Base-by-base conservation (phyloP, 2,329 filamentous ascomycete species). In the Blastomyces gilchristii region DNA sequence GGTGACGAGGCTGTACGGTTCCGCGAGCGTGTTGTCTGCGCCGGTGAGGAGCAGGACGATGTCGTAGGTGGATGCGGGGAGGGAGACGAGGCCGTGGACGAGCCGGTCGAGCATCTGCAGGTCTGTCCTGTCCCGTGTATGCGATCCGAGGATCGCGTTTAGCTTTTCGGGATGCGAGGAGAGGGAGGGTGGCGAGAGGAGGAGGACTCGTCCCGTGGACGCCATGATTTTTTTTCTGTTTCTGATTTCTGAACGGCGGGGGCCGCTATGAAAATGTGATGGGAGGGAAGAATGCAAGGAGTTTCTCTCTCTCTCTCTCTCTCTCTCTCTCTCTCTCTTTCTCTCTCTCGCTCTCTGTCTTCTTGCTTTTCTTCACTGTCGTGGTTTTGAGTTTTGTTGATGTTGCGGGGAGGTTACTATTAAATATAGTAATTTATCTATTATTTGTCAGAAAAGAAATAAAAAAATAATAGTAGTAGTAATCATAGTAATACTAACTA, bases 81-180 rank as follows among this genome's bases (percentile, higher is more conserved):
- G 85, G 8, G 86, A 80, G 63, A 94, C 90, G 47, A 96, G 81
- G 65, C 91, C 91, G 45, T 89, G 84, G 1, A 89, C 86, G 50
- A 99, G 84, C 60, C 94, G 90, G 78, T 99, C 94, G 65, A 99
- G 88, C 94, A 99, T 99, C 76, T 97, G 94, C 61, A 99, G 82
- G 73, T 99, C 94, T 66, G 91, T 93, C 56, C 83, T 80, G 67
- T 82, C 79, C 72, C 91, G 87, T 75, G 94, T 86, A 78, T 90
- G 86, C 63, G 85, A 80, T 64, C 85, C 81, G 71, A 96, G 84
- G 66, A 94, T 81, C 68, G 80, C 79, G 67, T 85, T 83, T 67
- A 97, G 82, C 70, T 86, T 86, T 68, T 90, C 87, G 68, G 92
- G 90, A 76, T 96, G 88, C 62, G 90, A 85, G 68, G 94, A 88